A percentile compares a stretch with the other conserved stretches of the same genome.
Evolutionary conservation across 2,329 filamentous ascomycete species (phyloP).

Genomic region (Trichoderma sp.): DNA sequence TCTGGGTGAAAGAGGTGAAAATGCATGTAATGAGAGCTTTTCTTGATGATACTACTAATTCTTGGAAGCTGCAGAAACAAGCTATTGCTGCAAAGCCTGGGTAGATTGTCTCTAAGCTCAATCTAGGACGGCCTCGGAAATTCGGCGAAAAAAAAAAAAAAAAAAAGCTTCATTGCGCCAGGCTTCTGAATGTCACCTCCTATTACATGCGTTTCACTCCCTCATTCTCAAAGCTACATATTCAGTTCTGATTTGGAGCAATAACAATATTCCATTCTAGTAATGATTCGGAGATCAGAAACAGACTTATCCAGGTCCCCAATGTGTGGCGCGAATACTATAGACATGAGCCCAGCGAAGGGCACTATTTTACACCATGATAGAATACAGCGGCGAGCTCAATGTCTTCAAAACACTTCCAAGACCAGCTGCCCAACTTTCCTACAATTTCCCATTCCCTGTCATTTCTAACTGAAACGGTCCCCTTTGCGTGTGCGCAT

Average conservation of each 20-base stretch:
- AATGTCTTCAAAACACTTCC: conserved; percentile 4
- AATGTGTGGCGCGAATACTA: not conserved
- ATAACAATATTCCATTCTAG: not conserved
- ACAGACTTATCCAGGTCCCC: not conserved
- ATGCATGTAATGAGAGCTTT: not conserved
- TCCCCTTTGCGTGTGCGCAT: conserved; percentile 83
- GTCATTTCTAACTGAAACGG: conserved; percentile 56
- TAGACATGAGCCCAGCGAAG: conserved; percentile 2
- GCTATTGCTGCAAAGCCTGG: not conserved
- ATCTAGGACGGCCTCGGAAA: not conserved
- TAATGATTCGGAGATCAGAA: not conserved
- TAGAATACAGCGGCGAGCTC: conserved; percentile 16
- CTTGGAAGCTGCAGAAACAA: not conserved
- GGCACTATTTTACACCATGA: conserved; percentile 10
- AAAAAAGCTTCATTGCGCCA: not conserved
- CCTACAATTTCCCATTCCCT: no score
- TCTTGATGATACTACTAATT: not conserved
- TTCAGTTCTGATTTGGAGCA: not conserved
- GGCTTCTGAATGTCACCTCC: not conserved
- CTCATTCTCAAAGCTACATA: not conserved
- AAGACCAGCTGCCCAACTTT: conserved; percentile 2
- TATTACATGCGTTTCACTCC: not conserved
- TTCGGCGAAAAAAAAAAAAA: not conserved
- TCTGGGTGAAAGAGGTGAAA: not conserved
- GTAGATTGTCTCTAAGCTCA: not conserved